Base-by-base conservation (phyloP, 805 yeast species). In the Zygotorulaspora chibaensis region DNA sequence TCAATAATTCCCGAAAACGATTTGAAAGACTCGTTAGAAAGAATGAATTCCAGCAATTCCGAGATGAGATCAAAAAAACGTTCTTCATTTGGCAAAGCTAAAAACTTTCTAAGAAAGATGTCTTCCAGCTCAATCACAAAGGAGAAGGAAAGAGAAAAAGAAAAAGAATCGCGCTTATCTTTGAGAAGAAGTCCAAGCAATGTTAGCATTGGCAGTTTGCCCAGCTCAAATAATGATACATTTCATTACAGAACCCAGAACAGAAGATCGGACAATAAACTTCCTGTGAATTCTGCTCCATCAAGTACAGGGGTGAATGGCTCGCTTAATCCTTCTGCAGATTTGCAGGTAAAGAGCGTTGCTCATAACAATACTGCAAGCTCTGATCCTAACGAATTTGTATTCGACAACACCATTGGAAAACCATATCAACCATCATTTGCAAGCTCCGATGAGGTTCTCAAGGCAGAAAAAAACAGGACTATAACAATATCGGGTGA, bases 401-500 rank as follows among this genome's bases (percentile, higher is more conserved):
- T 45, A 8, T 56, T 57, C 42, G 64, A 55, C 34, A 56, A 52
- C 40, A 48, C 57, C 2, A 39, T 47, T 3, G 45, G 48, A 11
- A 33, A 37, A 15, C 49, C 54, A 17, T 52, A 54, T 29, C 47
- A 50, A 33, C 58, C 58, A 17, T 11, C 45, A 6, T 55, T 39
- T 42, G 52, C 54, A 2, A 37, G 35, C 11, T 35, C 40, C 8
- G 33, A 35, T 9, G 55, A 47, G 13, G 20, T 47, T 12, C 29
- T 34, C 11, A 43, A 31, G 18, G 13, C 25, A 17, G 16, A 40
- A 20, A 40, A 53, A 26, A 47, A 47, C 28, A 59, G 52, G 31
- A 58, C 60, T n/a, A 53, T 71, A 18, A 61, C 60, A 8, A 74
- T 82, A 42, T 72, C 81, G 1, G 74, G 79, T 33, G 84, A 80